Conservation (phyloP, 768 basidiomycete genomes). For the Termitomyces sp. region DNA sequence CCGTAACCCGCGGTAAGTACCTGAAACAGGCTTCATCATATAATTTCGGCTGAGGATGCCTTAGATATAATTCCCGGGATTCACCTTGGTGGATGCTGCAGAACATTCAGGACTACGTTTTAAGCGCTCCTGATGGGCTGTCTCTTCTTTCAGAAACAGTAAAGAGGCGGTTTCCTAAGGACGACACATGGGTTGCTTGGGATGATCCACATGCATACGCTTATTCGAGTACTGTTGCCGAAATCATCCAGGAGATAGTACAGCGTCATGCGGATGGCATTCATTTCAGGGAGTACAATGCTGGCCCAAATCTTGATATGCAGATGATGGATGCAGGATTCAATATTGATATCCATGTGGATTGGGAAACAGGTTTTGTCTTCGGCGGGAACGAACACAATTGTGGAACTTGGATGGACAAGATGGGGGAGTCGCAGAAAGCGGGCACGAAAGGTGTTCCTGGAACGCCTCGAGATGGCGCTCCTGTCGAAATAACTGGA, state of each 20-base stretch:
- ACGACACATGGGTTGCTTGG: slow-evolving; percentile 93
- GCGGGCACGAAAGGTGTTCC: slow-evolving; percentile 94
- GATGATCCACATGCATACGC: slow-evolving; percentile 80
- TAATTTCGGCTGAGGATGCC: neutral
- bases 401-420: slow-evolving; percentile 98
- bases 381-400: slow-evolving; percentile 81
- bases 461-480: slow-evolving; percentile 95
- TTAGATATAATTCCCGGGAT: slow-evolving; percentile 91
- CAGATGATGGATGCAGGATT: slow-evolving; percentile 95
- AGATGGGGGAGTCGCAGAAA: slow-evolving; percentile 91
- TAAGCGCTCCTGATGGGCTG: slow-evolving; percentile 78
- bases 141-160: slow-evolving; percentile 75
- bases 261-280: slow-evolving; percentile 93
- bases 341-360: slow-evolving; percentile 88
- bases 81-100: slow-evolving; percentile 99
- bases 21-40: neutral
- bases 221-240: slow-evolving; percentile 80
- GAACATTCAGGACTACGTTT: slow-evolving; percentile 92
- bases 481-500: slow-evolving; percentile 94
- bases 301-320: slow-evolving; percentile 93
- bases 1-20: slow-evolving; percentile 66
- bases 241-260: slow-evolving; percentile 93
- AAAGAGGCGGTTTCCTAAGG: slow-evolving; percentile 89
- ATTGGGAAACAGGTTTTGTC: slow-evolving; percentile 92
- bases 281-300: slow-evolving; percentile 92